Base-by-base conservation (phyloP, 2,329 filamentous ascomycete species). In the Colletotrichum shisoi region DNA sequence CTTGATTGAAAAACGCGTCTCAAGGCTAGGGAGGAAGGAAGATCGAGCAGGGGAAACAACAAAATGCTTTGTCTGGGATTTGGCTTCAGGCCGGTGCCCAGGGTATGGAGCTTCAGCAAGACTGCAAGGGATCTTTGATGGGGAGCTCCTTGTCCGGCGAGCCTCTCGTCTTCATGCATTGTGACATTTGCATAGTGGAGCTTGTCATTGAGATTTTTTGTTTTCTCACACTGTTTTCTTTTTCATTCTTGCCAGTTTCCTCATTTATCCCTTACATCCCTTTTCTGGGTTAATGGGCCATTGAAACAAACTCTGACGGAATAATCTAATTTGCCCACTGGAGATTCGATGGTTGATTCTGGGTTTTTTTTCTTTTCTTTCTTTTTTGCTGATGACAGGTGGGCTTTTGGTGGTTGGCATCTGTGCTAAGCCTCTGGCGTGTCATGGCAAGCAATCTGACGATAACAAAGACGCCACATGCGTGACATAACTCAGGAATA, bases 91-190 rank as follows among this genome's bases (percentile, higher is more conserved):
- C 21, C 21, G 8, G 4, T 9, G 13, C 4, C 15, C 3, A 49
- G 56, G 57, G 21, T 19, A 17, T 11, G 45, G n/a, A 51, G 45
- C 57, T 59, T 51, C 19, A 34, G 31, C 45, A 17, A 7, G 21
- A 51, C 31, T 19, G 34, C 34, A 19, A 37, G 34, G 37, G 34
- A 37, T 39, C 15, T 27, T 11, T 40, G 19, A 42, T 42, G 39
- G 45, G 57, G 15, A 49, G 34, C 21, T 51, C 57, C 57, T 59
- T 59, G 45, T 27, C 21, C 34, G 17, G 21, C 39, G 17, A 59
- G 45, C 4, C 31, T 51, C 17, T 59, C 21, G 34, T 17, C 57
- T 59, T 59, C 57, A 42, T 59, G 57, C 57, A 24, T 27, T 27
- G 24, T 21, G 12, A 49, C 19, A 5, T 49, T 42, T 24, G n/a